These are phyloP conservation scores for Citrus medica DNA, from an alignment of 345 rosid species.

Conservation along the genomic window DNA sequence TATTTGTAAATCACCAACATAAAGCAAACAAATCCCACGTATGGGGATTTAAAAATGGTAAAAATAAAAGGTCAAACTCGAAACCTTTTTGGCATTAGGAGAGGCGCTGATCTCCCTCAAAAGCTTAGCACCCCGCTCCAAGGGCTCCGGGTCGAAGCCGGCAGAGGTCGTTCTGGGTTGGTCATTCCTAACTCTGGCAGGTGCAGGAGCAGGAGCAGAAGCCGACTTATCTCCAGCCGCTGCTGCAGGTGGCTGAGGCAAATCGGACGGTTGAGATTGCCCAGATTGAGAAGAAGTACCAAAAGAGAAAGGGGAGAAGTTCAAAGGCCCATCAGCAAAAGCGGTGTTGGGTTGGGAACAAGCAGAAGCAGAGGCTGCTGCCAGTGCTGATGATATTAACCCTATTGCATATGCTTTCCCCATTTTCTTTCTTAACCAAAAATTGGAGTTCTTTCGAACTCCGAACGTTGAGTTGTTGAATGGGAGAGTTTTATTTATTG, in stretches of 20 bases:
- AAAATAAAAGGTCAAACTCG: neutral
- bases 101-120: conserved; percentile 63
- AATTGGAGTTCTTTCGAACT: neutral
- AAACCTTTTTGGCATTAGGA: conserved; percentile 76
- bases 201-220: conserved; percentile 14
- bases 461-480: neutral
- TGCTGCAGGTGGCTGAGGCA: conserved; percentile 18
- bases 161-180: conserved; percentile 79
- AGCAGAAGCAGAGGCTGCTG: conserved; percentile 61
- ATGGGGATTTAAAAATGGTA: too few species aligned
- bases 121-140: conserved; percentile 83
- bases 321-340: conserved; percentile 69
- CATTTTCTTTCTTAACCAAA: conserved; percentile 29
- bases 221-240: conserved; percentile 27
- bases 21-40: neutral
- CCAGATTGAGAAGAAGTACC: conserved; percentile 24
- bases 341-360: conserved; percentile 28
- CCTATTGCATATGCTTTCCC: conserved; percentile 54
- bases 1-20: neutral
- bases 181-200: conserved; percentile 55
- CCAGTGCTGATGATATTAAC: conserved; percentile 66
- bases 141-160: conserved; percentile 91
- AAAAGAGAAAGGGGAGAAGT: conserved; percentile 39
- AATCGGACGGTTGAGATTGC: conserved; percentile 33
- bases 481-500: neutral